Base-by-base conservation (phyloP, 140 eudicot genomes). In the Oenanthe javanica region DNA sequence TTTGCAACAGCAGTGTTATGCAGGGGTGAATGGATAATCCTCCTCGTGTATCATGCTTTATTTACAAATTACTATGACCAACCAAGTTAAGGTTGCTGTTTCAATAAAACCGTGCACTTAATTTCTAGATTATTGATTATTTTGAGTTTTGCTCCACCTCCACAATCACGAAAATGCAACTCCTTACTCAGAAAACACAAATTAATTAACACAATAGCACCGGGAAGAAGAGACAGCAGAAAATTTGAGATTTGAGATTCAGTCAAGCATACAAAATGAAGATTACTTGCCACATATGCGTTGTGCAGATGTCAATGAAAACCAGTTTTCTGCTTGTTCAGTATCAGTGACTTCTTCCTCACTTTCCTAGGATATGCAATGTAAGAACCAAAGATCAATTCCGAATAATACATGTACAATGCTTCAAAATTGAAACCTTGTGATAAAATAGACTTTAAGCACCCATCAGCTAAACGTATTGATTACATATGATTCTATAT, bases 311-410 rank as follows among this genome's bases (percentile, higher is more conserved):
- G 97, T 92, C 84, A 92, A 75, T 12, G 99, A 95, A 89, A 95
- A 95, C 99, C 99, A 95, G 83, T 95, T 95, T 87, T 95, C 99
- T 81, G 99, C 97, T 85, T 95, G 99, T 85, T 95, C 99, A 1
- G 99, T 92, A 81, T 95, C 99, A 72, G 99, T 92, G 47, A 90
- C 99, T 88, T 95, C 99, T 84, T 95, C 99, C 90, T 92, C 99
- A 47, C 96, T 95, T 92, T 95, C 99, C 99, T 95, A 72, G 76
- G 54, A 81, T 59, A 87, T 70, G 25, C 76, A 78, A 55, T 74
- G 72, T 61, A 23, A 12, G 75, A 50, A 72, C 75, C 78, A 78
- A 81, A 85, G 52, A 21, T 38, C 59, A 81, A 31, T 43, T 52
- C 46, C 45, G 38, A 70, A 84, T 7, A 2, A 82, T 61, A n/a